Base-by-base conservation (phyloP, 805 yeast genomes). In the Cyberlindnera petersonii region DNA sequence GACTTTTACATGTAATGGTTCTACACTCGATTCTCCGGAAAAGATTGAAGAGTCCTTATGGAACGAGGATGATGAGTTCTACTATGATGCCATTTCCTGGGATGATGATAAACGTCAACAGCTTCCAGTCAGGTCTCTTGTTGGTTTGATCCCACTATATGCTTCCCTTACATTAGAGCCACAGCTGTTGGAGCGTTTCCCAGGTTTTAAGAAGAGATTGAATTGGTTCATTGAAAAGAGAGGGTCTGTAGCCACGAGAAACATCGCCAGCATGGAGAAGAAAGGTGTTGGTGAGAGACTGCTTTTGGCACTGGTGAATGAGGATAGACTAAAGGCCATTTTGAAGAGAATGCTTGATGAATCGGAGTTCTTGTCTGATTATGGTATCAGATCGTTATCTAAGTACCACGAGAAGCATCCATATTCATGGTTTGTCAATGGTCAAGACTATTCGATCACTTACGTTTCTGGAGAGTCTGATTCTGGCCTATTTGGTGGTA, bases 401-500 rank as follows among this genome's bases (percentile, higher is more conserved):
- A 86, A 86, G 59, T 82, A 68, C 59, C 97, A 88, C 61, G 83
- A 85, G 56, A 73, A 85, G 43, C 69, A 88, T 59, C 96, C 96
- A 6, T 87, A 80, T 55, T 74, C 76, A 38, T 85, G 87, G 91
- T 74, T 79, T 48, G 95, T 88, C 31, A 72, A 85, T 59, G 94
- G 94, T 14, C 71, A 77, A 49, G 67, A 71, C 27, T 88, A 80
- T 61, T 66, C 69, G 31, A 89, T 86, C 23, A 73, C 74, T 43
- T 86, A 87, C 61, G 72, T 86, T 38, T 82, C 95, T 5, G 96
- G 95, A 22, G 95, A 86, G 56, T 83, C 94, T 21, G 91, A 86
- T 57, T 82, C 94, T 6, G 95, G 95, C 5, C 75, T 89, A 76
- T 88, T 88, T 71, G 97, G 97, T 35, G 97, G 97, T 43, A 88